phyloP scores from a whole-genome alignment of 129 eudicot species.

The Artemisia argyi region DNA sequence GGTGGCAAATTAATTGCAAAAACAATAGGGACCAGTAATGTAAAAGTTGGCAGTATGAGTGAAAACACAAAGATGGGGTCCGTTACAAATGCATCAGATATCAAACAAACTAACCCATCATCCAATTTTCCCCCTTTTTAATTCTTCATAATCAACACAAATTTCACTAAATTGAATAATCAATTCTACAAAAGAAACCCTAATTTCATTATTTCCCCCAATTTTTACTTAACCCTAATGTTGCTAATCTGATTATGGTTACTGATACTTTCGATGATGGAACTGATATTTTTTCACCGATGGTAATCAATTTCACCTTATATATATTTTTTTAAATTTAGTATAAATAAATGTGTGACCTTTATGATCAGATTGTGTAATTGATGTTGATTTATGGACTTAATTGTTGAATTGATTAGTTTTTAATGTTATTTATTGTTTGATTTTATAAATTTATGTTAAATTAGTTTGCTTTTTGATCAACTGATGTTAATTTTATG shows the following conservation, averaged over 20 bases:
- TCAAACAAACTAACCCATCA: slow-evolving; percentile 7
- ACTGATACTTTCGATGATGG: slow-evolving; percentile 39
- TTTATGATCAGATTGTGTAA: slow-evolving; percentile 33
- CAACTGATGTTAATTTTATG: neutral
- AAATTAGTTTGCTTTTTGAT: neutral
- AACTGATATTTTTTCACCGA: slow-evolving; percentile 30
- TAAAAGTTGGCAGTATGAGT: slow-evolving; percentile 13
- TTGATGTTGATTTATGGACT: slow-evolving; percentile 17
- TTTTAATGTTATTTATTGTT: too few relatives aligned
- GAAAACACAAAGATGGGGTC: slow-evolving; percentile 25
- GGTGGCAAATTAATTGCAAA: too few relatives aligned
- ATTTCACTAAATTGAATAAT: slow-evolving; percentile 8
- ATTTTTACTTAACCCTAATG: slow-evolving; percentile 30
- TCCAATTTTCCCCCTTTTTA: slow-evolving; percentile 22
- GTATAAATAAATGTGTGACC: neutral
- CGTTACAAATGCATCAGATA: slow-evolving; percentile 34
- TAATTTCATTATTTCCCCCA: slow-evolving; percentile 2
- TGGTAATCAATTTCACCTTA: slow-evolving; percentile 19
- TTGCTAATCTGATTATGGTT: slow-evolving; percentile 22
- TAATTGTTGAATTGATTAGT: too few relatives aligned
- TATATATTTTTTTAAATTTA: neutral
- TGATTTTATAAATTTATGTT: neutral
- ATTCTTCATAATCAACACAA: slow-evolving; percentile 20
- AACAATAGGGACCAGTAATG: slow-evolving; percentile 24
- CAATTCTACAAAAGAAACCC: slow-evolving; percentile 5